Percentiles rank a stretch among this genome's conserved stretches.
phyloP scores from a whole-genome alignment of 2,329 filamentous ascomycete genomes.

The Rhynchosporium agropyri region DNA sequence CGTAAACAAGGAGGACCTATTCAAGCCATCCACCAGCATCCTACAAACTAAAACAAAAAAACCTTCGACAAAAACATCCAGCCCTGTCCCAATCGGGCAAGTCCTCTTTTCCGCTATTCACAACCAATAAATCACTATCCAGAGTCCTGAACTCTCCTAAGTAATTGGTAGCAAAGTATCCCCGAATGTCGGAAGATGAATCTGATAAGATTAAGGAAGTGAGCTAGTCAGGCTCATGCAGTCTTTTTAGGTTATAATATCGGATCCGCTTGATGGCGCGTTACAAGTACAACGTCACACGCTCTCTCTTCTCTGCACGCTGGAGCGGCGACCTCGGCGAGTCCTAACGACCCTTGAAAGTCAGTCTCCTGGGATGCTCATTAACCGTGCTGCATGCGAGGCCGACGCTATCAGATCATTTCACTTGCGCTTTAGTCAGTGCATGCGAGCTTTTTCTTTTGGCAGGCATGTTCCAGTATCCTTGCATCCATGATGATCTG shows the following conservation, averaged over 20 bases:
- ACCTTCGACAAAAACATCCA: neutral
- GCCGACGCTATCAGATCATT: conserved; percentile 18
- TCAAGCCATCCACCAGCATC: neutral
- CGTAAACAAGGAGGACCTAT: neutral
- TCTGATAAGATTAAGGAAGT: conserved; percentile 20
- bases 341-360: conserved; percentile 2
- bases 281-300: neutral
- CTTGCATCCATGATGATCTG: neutral
- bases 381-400: neutral
- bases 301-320: neutral
- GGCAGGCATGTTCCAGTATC: too few species aligned
- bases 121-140: neutral
- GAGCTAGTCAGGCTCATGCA: neutral
- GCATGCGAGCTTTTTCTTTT: neutral
- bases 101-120: neutral
- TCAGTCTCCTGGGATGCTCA: neutral
- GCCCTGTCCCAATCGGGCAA: neutral
- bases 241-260: conserved; percentile 20
- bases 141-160: neutral
- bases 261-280: conserved; percentile 20
- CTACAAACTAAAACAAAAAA: too few species aligned
- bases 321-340: neutral
- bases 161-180: neutral
- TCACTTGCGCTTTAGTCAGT: neutral
- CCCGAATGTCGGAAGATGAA: conserved; percentile 21